Evolutionary conservation across 768 basidiomycete species (phyloP), one percentile per base, ranked within the genome.

Genomic region (Lentinus brumalis): DNA sequence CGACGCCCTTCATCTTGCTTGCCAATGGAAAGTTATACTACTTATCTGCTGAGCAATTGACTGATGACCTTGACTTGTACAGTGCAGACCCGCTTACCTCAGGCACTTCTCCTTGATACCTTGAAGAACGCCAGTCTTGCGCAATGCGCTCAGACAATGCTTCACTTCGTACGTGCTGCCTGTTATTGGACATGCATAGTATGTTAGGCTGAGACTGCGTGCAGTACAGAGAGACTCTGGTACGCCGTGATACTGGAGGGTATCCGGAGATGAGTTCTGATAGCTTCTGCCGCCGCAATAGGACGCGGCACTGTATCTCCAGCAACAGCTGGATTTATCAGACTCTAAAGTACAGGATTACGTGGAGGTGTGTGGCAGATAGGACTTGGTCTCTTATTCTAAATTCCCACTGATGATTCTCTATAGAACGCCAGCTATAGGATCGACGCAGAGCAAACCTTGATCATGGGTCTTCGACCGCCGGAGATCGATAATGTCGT

Each of bases 1-100:
- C 76, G 2, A 81, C 79, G 0, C 82, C 81, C 0, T 84, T 84
- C 61, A 80, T 84, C 53, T 61, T 84, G n/a, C 67, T 84, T 21
- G 80, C 82, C 1, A 79, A 80, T 53, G 80, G 83, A 81, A 55
- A 15, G 62, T 16, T 18, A 26, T 26, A 26, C 2, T 41, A 3
- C 40, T 10, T 41, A 41, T 26, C 10, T 44, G 18, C 5, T 44
- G 6, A 16, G 15, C 18, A 16, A 44, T 16, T 44, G 15, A 15
- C 15, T 18, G 6, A 16, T 3, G 42, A 16, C 14, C 42, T 44
- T 6, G 15, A 16, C 42, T 44, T 44, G 6, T 6, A 6, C 44
- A 83, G 81, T 81, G 21, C 77, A 77, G 66, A 81, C 78, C 7
- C 73, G 74, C 3, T 73, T 75, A 4, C 79, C 81, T 6, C 77